Base-by-base conservation (phyloP, 208 protist species). In the Pavlovales sp. region DNA sequence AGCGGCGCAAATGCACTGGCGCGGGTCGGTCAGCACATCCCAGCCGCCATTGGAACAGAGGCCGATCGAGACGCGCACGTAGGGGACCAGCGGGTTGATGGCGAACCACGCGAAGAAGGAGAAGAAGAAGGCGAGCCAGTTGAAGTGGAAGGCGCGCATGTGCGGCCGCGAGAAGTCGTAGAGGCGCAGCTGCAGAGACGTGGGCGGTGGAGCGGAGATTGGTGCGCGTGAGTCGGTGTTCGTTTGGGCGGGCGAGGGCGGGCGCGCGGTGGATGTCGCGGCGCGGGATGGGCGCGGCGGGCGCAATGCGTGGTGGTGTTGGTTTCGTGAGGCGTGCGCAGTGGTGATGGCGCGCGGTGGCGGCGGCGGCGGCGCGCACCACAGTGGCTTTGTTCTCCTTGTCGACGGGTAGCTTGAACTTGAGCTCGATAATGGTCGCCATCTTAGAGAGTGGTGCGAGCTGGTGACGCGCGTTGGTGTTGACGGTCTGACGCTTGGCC, bases 51-150 rank as follows among this genome's bases (percentile, higher is more conserved):
- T 34, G 20, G 5, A n/a, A 32, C 18, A 40, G 34, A 82, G 75
- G 42, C 41, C 75, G 76, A 88, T 39, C 30, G 14, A 67, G 37
- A 26, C 39, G 84, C 34, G 30, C 41, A 32, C 41, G 2, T 22
- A 22, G 1, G 84, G 71, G 18, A n/a, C 10, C 41, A 88, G 41
- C 44, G 85, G n/a, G 10, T 71, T 0, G 8, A 67, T 4, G 32
- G 85, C 71, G 39, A 88, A 88, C 22, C 20, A 34, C 11, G 38
- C 76, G 85, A 82, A 44, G 85, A 88, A 88, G 44, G 42, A 26
- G 22, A 30, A 30, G 38, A 88, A 88, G 36, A 88, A 82, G 75
- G 71, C 66, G 42, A 57, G 39, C 46, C 30, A 41, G 36, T 57
- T 28, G 5, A n/a, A 8, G 28, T 36, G 37, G 40, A 87, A 87